These are phyloP conservation scores for Tulasnella sp. DNA, from an alignment of 768 basidiomycete genomes.

Conservation along the genomic window DNA sequence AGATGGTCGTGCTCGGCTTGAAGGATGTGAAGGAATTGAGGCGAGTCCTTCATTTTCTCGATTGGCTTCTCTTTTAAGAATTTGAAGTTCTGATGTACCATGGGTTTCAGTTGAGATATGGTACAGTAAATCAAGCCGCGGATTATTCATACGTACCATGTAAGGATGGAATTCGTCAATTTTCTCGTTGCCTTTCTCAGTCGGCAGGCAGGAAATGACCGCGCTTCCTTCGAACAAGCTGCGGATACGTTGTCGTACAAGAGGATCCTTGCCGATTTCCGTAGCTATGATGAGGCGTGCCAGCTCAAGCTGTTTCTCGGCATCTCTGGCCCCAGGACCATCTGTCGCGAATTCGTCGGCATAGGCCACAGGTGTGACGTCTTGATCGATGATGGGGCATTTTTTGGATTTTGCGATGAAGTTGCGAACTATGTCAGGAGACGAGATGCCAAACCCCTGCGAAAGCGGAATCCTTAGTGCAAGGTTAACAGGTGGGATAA, in stretches of 20 bases:
- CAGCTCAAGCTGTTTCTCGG: constrained; percentile 61
- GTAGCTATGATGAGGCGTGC: constrained; percentile 80
- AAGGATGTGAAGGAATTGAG: constrained; percentile 87
- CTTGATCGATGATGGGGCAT: constrained; percentile 74
- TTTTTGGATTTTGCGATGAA: constrained; percentile 39
- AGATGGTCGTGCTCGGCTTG: constrained; percentile 84
- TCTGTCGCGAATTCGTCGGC: constrained; percentile 78
- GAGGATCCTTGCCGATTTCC: constrained; percentile 88
- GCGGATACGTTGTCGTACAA: constrained; percentile 71
- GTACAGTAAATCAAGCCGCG: constrained; percentile 25
- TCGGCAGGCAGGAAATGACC: constrained; percentile 70
- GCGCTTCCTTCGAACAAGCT: constrained; percentile 67
- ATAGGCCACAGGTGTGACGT: constrained; percentile 64
- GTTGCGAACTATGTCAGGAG: constrained; percentile 80
- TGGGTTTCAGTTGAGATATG: constrained; percentile 8
- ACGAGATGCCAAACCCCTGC: constrained; percentile 76
- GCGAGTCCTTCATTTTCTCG: constrained; percentile 53
- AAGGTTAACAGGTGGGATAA: not conserved
- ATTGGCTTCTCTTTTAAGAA: constrained; percentile 78
- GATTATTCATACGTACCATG: constrained; percentile 32
- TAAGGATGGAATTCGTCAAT: constrained; percentile 43
- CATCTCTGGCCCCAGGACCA: constrained; percentile 41
- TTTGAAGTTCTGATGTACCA: constrained; percentile 71
- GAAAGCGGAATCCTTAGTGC: constrained; percentile 1
- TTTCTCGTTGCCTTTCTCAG: constrained; percentile 62